Conservation (phyloP, 2,329 filamentous ascomycete genomes). For the Fusarium xyrophilum region DNA sequence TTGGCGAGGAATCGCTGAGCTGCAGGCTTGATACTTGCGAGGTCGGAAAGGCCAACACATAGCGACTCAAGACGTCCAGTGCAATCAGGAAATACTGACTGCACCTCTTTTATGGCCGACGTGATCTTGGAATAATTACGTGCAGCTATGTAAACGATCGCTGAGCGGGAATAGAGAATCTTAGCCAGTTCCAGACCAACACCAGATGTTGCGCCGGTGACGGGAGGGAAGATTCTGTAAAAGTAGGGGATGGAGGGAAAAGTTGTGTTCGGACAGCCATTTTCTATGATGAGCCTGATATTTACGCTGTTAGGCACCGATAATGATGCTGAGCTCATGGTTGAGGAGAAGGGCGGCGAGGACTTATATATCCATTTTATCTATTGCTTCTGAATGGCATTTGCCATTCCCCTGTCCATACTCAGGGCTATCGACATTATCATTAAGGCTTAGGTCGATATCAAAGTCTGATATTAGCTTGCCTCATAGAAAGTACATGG, state of each 20-base stretch:
- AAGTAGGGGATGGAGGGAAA: constrained; percentile 26
- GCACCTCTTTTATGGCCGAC: constrained; percentile 13
- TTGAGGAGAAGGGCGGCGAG: neutral
- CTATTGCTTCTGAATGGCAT: neutral
- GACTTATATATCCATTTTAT: neutral
- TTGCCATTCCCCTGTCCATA: neutral
- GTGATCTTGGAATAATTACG: constrained; percentile 15
- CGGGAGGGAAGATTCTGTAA: constrained; percentile 27
- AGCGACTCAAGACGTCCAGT: constrained; percentile 22
- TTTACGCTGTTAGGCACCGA: neutral
- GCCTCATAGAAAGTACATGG: neutral
- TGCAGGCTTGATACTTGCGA: constrained; percentile 12
- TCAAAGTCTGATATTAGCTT: neutral
- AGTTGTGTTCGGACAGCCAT: constrained; percentile 28
- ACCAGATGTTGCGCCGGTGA: constrained; percentile 31
- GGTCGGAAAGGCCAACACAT: constrained; percentile 25
- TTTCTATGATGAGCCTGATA: neutral
- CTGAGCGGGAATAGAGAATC: constrained; percentile 28
- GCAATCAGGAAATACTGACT: constrained; percentile 9
- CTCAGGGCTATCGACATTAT: neutral
- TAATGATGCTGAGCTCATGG: neutral
- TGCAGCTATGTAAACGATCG: constrained; percentile 24
- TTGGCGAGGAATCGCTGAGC: neutral
- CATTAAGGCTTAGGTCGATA: neutral
- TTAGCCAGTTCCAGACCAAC: constrained; percentile 31